A percentile compares a stretch with the other conserved stretches of the same genome.
phyloP scores from a whole-genome alignment of 2,329 filamentous ascomycete genomes.

The Aspergillus ochraceoroseus region DNA sequence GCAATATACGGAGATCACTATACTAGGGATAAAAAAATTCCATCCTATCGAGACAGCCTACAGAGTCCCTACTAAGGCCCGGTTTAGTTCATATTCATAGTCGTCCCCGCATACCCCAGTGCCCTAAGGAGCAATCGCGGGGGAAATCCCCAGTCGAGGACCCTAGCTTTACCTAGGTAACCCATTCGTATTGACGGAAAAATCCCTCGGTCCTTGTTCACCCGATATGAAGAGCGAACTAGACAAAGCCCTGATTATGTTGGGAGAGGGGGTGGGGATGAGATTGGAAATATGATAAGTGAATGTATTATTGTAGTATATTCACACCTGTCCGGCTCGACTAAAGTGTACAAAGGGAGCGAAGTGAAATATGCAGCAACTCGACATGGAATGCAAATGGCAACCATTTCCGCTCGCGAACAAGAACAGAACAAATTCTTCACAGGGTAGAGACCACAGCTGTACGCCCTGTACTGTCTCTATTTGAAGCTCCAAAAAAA shows the following conservation, averaged over 20 bases:
- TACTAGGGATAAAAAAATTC: not conserved
- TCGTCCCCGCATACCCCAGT: slow-evolving; percentile 1
- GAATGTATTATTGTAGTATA: no score
- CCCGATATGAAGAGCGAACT: slow-evolving; percentile 17
- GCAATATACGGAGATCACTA: not conserved
- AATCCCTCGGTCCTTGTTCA: slow-evolving; percentile 19
- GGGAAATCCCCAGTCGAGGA: slow-evolving; percentile 11
- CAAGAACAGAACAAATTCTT: no score
- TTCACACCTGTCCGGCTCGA: no score
- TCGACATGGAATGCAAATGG: no score
- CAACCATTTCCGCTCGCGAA: no score
- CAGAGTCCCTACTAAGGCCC: slow-evolving; percentile 2
- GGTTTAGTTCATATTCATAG: not conserved
- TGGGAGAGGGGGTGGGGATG: no score
- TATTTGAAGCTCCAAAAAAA: not conserved
- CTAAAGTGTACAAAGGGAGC: no score
- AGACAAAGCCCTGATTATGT: no score
- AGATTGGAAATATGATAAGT: no score
- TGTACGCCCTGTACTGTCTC: slow-evolving; percentile 7
- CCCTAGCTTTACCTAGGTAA: no score
- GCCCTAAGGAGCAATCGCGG: slow-evolving; percentile 15
- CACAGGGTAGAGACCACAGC: not conserved
- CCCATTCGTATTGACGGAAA: slow-evolving; percentile 17
- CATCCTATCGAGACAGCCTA: not conserved
- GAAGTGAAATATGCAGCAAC: no score